Percentiles rank a stretch among this genome's conserved stretches.
These are phyloP conservation scores for Saccharomycopsis oosterbeekiorum DNA, from an alignment of 805 yeast species.

Conservation along the genomic window DNA sequence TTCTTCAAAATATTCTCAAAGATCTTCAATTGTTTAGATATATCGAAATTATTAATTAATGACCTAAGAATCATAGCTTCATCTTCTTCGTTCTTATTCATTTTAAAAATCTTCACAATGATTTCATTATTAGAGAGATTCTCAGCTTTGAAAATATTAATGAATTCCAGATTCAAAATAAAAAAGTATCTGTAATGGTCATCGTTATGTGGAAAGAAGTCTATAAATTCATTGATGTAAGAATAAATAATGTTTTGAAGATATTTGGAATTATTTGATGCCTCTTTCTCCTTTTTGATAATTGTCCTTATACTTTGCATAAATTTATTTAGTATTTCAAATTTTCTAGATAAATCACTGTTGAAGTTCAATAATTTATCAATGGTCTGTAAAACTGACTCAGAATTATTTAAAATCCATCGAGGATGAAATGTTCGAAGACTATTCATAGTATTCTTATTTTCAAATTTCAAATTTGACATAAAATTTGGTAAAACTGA, in stretches of 20 bases:
- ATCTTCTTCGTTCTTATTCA: neutral
- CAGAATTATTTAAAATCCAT: constrained; percentile 4
- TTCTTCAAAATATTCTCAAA: neutral
- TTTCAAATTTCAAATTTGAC: neutral
- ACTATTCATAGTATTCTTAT: neutral
- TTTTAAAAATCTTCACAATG: neutral
- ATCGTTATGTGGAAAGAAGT: neutral
- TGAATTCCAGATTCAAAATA: constrained; percentile 1
- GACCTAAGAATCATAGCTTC: neutral
- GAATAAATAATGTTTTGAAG: neutral
- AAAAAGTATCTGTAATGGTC: neutral
- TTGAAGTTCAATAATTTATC: neutral
- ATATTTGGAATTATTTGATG: neutral
- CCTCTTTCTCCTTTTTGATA: constrained; percentile 5
- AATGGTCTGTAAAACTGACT: neutral
- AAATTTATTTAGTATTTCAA: neutral
- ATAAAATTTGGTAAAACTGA: neutral
- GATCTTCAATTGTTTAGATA: constrained; percentile 9
- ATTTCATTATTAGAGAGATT: neutral
- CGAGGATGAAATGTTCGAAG: neutral
- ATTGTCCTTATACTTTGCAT: neutral
- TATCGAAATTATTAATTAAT: neutral
- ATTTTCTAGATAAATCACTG: neutral
- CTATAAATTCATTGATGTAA: neutral
- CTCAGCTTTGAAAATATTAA: constrained; percentile 5